Conservation (phyloP, 2,329 filamentous ascomycete genomes). For the Sporothrix schenckii region DNA sequence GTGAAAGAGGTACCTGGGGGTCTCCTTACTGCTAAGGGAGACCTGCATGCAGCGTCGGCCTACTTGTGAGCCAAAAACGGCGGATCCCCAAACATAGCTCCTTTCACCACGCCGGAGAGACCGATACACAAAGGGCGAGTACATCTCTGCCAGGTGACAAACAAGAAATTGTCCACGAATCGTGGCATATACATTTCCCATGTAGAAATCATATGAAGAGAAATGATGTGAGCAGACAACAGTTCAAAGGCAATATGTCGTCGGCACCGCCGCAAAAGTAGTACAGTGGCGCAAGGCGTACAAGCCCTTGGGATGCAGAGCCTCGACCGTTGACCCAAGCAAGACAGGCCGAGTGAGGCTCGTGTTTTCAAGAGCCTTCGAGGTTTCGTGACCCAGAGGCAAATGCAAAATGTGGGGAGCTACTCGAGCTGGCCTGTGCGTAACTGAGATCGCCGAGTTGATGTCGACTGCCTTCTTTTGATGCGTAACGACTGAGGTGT, state of each 20-base stretch:
- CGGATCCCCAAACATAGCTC: background rate
- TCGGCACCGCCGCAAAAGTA: background rate
- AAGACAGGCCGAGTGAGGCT: background rate
- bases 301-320: background rate
- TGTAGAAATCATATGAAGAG: background rate
- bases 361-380: background rate
- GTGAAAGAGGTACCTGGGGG: background rate
- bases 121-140: background rate
- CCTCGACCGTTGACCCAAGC: background rate
- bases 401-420: conserved; percentile 14
- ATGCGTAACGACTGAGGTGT: background rate
- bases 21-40: conserved; percentile 6
- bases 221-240: background rate
- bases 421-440: background rate
- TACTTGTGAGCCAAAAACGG: background rate
- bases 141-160: too few species aligned
- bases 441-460: background rate
- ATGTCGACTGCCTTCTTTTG: background rate
- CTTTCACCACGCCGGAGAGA: background rate
- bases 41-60: background rate
- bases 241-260: background rate
- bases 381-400: background rate
- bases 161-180: too few species aligned
- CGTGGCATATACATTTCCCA: too few species aligned
- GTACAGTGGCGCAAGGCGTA: background rate